phyloP scores from a whole-genome alignment of 2,329 filamentous ascomycete genomes.

The Xylaria sp. region DNA sequence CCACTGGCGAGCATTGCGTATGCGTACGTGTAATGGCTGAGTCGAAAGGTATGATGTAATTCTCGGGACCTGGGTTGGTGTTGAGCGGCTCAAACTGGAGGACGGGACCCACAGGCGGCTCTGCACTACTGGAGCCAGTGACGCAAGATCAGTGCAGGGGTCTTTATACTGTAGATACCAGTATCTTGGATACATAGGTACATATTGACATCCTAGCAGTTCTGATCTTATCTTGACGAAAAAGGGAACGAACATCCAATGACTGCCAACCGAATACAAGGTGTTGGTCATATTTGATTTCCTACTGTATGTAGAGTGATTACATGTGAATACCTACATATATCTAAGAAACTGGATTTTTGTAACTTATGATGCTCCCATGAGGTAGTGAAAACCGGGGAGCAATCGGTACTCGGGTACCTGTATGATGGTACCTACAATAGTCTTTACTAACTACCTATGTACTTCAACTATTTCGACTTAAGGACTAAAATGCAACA shows the following conservation, averaged over 20 bases:
- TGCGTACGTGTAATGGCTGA: slow-evolving; percentile 12
- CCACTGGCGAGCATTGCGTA: not conserved
- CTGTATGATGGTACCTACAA: not conserved
- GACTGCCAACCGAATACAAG: too few species aligned
- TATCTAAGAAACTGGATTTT: too few species aligned
- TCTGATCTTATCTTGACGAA: not conserved
- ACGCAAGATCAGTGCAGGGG: slow-evolving; percentile 26
- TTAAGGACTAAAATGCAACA: not conserved
- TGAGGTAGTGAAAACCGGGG: too few species aligned
- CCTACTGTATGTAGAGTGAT: too few species aligned
- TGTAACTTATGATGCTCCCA: too few species aligned
- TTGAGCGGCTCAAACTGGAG: slow-evolving; percentile 6
- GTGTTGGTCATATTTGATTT: too few species aligned
- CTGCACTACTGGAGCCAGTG: slow-evolving; percentile 16
- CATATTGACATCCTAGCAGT: not conserved
- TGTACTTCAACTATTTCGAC: not conserved
- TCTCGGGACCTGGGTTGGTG: slow-evolving; percentile 1
- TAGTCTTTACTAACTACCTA: not conserved
- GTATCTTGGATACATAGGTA: too few species aligned
- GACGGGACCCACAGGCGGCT: slow-evolving; percentile 28
- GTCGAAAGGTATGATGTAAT: slow-evolving; percentile 33
- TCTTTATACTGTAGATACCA: too few species aligned
- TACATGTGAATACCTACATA: too few species aligned
- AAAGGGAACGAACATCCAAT: too few species aligned
- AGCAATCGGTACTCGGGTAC: too few species aligned